Evolutionary conservation across 305 asterid species (phyloP), one percentile per base, ranked within the genome.

Genomic region (Andrographis paniculata): DNA sequence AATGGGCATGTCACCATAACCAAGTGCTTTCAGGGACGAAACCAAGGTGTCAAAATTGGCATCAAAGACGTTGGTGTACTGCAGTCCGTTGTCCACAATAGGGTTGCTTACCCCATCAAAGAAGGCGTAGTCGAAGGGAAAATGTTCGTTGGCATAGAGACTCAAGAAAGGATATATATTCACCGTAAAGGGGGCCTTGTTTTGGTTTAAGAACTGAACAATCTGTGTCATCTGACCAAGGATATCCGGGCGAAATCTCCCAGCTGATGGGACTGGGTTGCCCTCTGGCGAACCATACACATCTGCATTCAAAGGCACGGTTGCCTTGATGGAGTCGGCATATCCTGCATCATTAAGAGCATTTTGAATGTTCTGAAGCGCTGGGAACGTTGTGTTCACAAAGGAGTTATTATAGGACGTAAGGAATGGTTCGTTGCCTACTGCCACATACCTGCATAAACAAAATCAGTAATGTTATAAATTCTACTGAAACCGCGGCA

Each of bases 371-470:
- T 91, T 91, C 52, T 69, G 70, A 20, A 91, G 96, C 38, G 99
- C 99, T 22, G 96, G 99, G 73, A 86, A 86, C 15, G 99, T 91
- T 18, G 73, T 64, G 70, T 86, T 86, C 17, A 91, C 5, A 53
- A 86, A 91, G 8, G 96, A 78, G 69, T 65, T 64, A 73, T 86
- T 89, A 59, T 85, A 89, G 19, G 91, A 69, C 52, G 87, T 75
- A 18, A 89, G 82, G 72, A 89, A 89, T 37, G 98, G 99, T 78
- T 91, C 99, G 33, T 91, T 91, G 49, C 99, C 99, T 20, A 91
- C 99, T 24, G 95, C 99, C 27, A 83, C 96, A 48, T 80, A 86
- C 61, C 99, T 86, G 80, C 66, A 63, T 28, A 56, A 59, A 24
- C 16, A 10, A 40, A 36, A 23, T 28, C 37, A 39, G 2, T 6